Evolutionary conservation across 257 asterid genomes (phyloP), one percentile per base, ranked within the genome.

Genomic region (Penstemon barbatus): DNA sequence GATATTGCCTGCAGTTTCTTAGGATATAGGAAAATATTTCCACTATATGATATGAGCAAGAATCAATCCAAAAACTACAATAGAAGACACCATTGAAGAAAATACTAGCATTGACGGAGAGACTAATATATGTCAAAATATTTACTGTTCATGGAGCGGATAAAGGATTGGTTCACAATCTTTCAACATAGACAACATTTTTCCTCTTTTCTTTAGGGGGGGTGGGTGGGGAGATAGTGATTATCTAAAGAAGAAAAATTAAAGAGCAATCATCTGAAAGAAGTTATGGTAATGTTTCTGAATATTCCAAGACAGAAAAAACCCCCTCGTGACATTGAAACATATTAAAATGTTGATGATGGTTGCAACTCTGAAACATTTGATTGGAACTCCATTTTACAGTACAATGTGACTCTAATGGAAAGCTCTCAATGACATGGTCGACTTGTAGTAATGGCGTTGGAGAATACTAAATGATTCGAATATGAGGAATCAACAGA

Each of bases 111-210:
- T 25, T 0, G 33, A 25, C 33, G 33, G 33, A 25, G 33, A 25
- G 33, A 2, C 33, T 25, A 25, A 25, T 25, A 25, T 25, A 25
- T 25, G 33, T 57, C 10, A 53, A 52, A 57, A 51, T 60, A 57
- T 51, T 12, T 55, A 45, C 7, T 65, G 7, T 62, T 58, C 46
- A 69, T 41, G 56, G 25, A 54, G 44, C 65, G 12, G 46, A 64
- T 43, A 66, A 53, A 56, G 25, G 52, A 38, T 43, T 61, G 65
- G 13, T 71, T 55, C 54, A 66, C 46, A 57, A 59, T 15, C 37
- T 65, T 69, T 66, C 66, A 69, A 46, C 64, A 71, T 6, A 75
- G 19, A 61, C 13, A 49, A 19, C 42, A 43, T 8, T 43, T 54
- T n/a, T 8, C 10, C 43, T 57, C 19, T 49, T 63, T 68, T 52